Evolutionary conservation across 805 yeast species (phyloP).

Genomic region (Scheffersomyces spartinae): DNA sequence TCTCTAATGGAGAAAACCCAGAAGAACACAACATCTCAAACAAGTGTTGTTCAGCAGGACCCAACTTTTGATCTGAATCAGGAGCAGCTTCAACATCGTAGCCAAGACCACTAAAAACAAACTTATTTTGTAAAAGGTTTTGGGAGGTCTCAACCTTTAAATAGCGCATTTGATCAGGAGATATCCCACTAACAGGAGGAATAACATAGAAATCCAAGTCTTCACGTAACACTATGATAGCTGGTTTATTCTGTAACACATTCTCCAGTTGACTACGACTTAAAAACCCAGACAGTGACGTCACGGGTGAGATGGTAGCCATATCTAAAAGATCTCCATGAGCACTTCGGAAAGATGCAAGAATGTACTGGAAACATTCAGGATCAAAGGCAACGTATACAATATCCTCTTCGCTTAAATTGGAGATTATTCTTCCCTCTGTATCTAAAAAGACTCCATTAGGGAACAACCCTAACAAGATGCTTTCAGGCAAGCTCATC

Average conservation of each 20-base stretch:
- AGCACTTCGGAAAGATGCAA: conserved; percentile 60
- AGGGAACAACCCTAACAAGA: conserved; percentile 77
- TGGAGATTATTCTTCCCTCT: conserved; percentile 66
- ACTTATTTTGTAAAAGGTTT: conserved; percentile 40
- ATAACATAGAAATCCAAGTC: conserved; percentile 90
- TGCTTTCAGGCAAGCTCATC: conserved; percentile 84
- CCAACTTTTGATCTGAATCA: conserved; percentile 39
- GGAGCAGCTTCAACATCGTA: conserved; percentile 22
- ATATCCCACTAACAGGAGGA: conserved; percentile 53
- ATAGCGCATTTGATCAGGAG: conserved; percentile 47
- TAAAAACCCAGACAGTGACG: no score
- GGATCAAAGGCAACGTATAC: conserved; percentile 84
- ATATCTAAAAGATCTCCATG: no score
- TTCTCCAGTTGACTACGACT: no score
- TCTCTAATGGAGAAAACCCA: conserved; percentile 56
- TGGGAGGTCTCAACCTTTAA: conserved; percentile 69
- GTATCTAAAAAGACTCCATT: conserved; percentile 79
- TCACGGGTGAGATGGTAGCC: conserved; percentile 26
- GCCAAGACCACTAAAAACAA: conserved; percentile 76
- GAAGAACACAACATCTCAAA: conserved; percentile 90
- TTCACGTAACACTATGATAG: conserved; percentile 84
- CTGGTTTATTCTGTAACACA: conserved; percentile 69
- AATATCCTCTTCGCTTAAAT: conserved; percentile 66
- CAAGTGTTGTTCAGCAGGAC: conserved; percentile 90
- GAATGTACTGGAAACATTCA: conserved; percentile 72